These are phyloP conservation scores for Cynara cardunculus DNA, from an alignment of 129 eudicot genomes.

Conservation along the genomic window DNA sequence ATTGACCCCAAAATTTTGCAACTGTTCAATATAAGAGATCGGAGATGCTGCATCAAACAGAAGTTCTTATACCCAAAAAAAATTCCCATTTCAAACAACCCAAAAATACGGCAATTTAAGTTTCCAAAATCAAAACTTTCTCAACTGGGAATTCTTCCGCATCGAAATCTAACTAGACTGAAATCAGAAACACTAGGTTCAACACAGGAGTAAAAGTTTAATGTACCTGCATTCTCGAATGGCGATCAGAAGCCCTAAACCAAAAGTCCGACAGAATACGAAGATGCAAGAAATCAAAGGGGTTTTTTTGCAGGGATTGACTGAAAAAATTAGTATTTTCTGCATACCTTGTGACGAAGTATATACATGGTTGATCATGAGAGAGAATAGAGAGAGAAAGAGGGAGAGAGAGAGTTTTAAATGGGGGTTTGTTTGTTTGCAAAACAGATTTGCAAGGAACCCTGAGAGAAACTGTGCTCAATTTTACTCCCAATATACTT, in stretches of 20 bases:
- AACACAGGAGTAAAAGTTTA: not conserved
- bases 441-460: conserved; percentile 36
- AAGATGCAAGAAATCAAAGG: conserved; percentile 9
- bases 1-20: conserved; percentile 8
- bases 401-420: conserved; percentile 19
- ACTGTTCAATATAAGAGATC: conserved; percentile 21
- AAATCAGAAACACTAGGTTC: not conserved
- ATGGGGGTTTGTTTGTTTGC: conserved; percentile 36
- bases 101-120: conserved; percentile 13
- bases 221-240: conserved; percentile 34
- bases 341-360: conserved; percentile 32
- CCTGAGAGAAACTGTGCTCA: conserved; percentile 16
- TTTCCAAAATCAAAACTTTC: not conserved
- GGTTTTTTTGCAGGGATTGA: conserved; percentile 12
- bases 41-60: conserved; percentile 16
- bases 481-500: conserved; percentile 8
- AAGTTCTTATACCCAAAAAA: not conserved
- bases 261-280: conserved; percentile 10
- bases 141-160: not conserved
- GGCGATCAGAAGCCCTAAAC: conserved; percentile 35
- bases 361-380: conserved; percentile 33
- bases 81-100: conserved; percentile 1
- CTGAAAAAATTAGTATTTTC: conserved; percentile 9
- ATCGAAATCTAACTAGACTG: conserved; percentile 11
- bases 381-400: conserved; percentile 17